These are phyloP conservation scores for Annulohypoxylon nitens DNA, from an alignment of 495 filamentous ascomycete genomes.

Conservation along the genomic window DNA sequence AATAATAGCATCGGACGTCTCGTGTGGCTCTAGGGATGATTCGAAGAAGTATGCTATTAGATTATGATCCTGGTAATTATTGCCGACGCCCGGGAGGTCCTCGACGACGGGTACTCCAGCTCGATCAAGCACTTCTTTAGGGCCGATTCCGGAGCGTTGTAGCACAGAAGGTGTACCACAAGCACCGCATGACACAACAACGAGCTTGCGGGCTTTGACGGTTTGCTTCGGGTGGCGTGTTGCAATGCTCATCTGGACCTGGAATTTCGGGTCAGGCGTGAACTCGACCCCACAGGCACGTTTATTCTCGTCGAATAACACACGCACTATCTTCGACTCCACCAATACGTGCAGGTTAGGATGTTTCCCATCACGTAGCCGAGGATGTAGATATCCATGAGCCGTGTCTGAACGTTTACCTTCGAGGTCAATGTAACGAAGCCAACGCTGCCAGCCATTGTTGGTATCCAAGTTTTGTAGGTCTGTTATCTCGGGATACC, in stretches of 20 bases:
- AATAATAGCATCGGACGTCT: constrained; percentile 56
- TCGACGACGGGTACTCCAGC: constrained; percentile 53
- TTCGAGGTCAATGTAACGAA: constrained; percentile 54
- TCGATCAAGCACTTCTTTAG: constrained; percentile 49
- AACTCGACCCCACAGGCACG: constrained; percentile 63
- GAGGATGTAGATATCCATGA: constrained; percentile 60
- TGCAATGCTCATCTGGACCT: constrained; percentile 12
- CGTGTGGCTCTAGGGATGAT: constrained; percentile 47
- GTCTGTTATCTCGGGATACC: constrained; percentile 61
- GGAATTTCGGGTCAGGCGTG: constrained; percentile 51
- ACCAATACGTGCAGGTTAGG: constrained; percentile 66
- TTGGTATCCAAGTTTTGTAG: constrained; percentile 57
- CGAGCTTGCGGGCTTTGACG: constrained; percentile 62
- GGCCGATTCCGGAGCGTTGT: constrained; percentile 73
- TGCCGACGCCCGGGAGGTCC: constrained; percentile 63
- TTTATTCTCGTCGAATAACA: constrained; percentile 63
- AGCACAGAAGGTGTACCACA: constrained; percentile 68
- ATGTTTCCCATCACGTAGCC: constrained; percentile 59
- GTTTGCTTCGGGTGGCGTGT: constrained; percentile 38
- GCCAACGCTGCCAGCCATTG: constrained; percentile 54
- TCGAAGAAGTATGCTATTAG: constrained; percentile 51
- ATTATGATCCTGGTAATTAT: constrained; percentile 65
- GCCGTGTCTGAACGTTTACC: constrained; percentile 63
- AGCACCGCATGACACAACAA: constrained; percentile 71
- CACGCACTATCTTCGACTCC: constrained; percentile 63